A percentile compares a stretch with the other conserved stretches of the same genome.
Conservation (phyloP, 306 rosid genomes). For the Prunus mume region DNA sequence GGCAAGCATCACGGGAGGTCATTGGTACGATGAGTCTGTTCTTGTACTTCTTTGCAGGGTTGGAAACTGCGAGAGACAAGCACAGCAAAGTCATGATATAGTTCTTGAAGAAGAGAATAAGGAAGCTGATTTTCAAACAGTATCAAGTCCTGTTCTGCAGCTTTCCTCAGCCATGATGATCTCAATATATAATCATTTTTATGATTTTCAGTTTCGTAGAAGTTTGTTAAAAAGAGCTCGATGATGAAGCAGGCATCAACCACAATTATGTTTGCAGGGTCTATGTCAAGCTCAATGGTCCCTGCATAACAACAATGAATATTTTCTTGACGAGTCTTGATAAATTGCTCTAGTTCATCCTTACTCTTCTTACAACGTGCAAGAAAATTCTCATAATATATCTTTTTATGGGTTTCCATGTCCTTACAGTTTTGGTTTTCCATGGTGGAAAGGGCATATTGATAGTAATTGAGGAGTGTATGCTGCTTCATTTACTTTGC, state of each 20-base stretch:
- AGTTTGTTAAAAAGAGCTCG: conserved; percentile 22
- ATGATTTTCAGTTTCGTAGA: not conserved
- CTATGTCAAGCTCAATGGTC: not conserved
- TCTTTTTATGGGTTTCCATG: conserved; percentile 32
- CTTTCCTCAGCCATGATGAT: conserved; percentile 41
- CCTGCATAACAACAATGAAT: not conserved
- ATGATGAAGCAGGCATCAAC: conserved; percentile 23
- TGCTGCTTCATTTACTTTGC: not conserved
- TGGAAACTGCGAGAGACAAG: not conserved
- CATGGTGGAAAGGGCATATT: too few species aligned
- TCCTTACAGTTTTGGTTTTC: conserved; percentile 1
- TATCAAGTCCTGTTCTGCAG: conserved; percentile 37
- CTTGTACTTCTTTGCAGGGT: not conserved
- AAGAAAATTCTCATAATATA: conserved; percentile 26
- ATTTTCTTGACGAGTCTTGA: not conserved
- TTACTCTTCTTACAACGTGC: conserved; percentile 3
- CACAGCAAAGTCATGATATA: conserved; percentile 15
- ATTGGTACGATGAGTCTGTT: not conserved
- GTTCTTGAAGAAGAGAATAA: conserved; percentile 19
- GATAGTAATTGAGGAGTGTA: too few species aligned
- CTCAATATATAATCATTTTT: conserved; percentile 30
- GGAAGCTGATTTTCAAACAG: conserved; percentile 62
- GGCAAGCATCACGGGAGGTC: not conserved
- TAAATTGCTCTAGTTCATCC: not conserved
- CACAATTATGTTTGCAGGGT: not conserved